These are phyloP conservation scores for Diaporthe australafricana DNA, from an alignment of 2,329 filamentous ascomycete species.

Conservation along the genomic window DNA sequence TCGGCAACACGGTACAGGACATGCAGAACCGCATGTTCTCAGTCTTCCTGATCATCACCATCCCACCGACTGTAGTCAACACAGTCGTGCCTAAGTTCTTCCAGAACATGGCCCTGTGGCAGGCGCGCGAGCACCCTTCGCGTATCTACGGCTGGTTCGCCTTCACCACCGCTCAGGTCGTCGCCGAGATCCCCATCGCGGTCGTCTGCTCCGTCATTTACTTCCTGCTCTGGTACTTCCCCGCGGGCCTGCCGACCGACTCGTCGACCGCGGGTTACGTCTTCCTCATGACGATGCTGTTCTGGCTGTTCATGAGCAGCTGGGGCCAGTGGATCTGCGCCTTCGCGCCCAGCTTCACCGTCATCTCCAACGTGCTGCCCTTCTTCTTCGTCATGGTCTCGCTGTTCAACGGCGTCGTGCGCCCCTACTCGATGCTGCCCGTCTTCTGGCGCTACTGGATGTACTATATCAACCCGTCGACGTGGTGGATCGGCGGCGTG, in stretches of 20 bases:
- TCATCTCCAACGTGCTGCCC: constrained; percentile 77
- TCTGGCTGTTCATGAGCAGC: constrained; percentile 79
- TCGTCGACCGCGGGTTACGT: constrained; percentile 33
- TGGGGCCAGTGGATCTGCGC: constrained; percentile 91
- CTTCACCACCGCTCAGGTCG: constrained; percentile 72
- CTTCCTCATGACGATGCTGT: constrained; percentile 74
- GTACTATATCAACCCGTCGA: constrained; percentile 76
- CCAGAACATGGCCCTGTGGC: constrained; percentile 73
- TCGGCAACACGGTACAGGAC: constrained; percentile 68
- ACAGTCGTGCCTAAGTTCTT: constrained; percentile 81
- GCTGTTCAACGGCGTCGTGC: constrained; percentile 79
- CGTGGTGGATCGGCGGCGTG: constrained; percentile 79
- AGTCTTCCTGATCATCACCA: constrained; percentile 81
- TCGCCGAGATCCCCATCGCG: constrained; percentile 78
- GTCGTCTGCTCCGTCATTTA: constrained; percentile 74
- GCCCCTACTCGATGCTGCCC: constrained; percentile 72
- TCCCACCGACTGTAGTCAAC: constrained; percentile 79
- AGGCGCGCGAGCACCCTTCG: constrained; percentile 78
- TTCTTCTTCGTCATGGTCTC: constrained; percentile 83
- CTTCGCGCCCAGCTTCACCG: constrained; percentile 83
- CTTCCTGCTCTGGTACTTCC: constrained; percentile 78
- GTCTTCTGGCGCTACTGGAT: constrained; percentile 81
- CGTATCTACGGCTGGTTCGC: constrained; percentile 85
- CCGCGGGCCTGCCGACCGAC: constrained; percentile 75
- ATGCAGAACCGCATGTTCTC: constrained; percentile 80